A percentile compares a stretch with the other conserved stretches of the same genome.
Evolutionary conservation across 225 moss, liverwort and hornwort species (phyloP).

Genomic region (Polytrichum commune): DNA sequence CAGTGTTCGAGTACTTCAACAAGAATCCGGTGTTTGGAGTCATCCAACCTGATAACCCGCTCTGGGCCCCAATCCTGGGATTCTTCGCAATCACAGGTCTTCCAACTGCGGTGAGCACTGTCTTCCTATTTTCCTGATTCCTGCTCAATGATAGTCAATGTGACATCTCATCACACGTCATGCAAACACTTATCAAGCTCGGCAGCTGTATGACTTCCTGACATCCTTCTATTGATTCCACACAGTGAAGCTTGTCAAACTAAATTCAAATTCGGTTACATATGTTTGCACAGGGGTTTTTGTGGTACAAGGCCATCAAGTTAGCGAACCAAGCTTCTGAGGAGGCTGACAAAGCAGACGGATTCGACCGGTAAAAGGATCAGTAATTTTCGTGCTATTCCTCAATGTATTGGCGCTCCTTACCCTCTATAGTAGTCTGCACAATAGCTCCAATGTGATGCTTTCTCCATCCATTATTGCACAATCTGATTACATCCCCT

Average conservation of each 20-base stretch:
- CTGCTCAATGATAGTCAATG: background rate
- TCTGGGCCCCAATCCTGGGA: slow-evolving; percentile 82
- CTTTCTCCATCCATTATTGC: too few species aligned
- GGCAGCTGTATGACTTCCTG: background rate
- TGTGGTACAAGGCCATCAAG: slow-evolving; percentile 70
- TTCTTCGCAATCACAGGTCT: slow-evolving; percentile 75
- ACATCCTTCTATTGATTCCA: background rate
- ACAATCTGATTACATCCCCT: too few species aligned
- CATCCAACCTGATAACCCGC: slow-evolving; percentile 66
- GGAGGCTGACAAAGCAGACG: slow-evolving; percentile 84
- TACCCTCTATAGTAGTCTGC: too few species aligned
- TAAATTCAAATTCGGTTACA: too few species aligned
- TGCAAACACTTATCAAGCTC: background rate
- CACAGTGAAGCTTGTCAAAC: too few species aligned
- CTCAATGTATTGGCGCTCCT: too few species aligned
- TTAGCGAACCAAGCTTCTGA: slow-evolving; percentile 88
- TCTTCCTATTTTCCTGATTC: background rate
- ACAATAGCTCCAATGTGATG: too few species aligned
- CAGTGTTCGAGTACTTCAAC: slow-evolving; percentile 87
- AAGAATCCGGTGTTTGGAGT: slow-evolving; percentile 78
- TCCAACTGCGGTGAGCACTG: slow-evolving; percentile 68
- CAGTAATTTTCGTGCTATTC: too few species aligned
- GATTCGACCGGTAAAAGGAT: slow-evolving; percentile 34
- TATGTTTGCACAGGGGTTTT: slow-evolving; percentile 62
- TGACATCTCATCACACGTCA: background rate